A percentile compares a stretch with the other conserved stretches of the same genome.
Evolutionary conservation across 2,329 filamentous ascomycete genomes (phyloP).

Genomic region (Sporothrix phasma): DNA sequence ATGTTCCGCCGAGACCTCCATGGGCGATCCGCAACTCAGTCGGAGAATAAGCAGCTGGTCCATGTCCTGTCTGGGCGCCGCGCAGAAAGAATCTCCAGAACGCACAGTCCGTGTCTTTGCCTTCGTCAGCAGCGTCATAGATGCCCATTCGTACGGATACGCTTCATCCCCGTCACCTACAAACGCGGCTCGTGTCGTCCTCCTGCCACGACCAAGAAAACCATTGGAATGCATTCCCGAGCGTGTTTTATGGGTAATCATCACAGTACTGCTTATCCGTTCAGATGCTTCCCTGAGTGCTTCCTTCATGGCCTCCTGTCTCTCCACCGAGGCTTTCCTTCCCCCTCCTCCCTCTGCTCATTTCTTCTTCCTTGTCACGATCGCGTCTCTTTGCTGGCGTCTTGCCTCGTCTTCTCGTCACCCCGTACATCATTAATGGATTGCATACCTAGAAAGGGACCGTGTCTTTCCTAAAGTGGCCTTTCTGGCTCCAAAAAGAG

Average conservation of each 20-base stretch:
- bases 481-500: background rate
- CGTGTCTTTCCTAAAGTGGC: slow-evolving; percentile 1
- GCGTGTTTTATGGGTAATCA: background rate
- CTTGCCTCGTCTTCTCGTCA: background rate
- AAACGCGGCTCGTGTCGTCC: background rate
- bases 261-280: background rate
- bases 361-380: background rate
- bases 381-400: background rate
- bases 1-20: slow-evolving; percentile 8
- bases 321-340: too few relatives aligned
- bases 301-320: background rate
- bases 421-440: background rate
- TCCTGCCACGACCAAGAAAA: background rate
- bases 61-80: background rate
- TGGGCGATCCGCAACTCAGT: background rate
- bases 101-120: too few relatives aligned
- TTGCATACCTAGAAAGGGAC: background rate
- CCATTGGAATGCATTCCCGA: too few relatives aligned
- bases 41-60: background rate
- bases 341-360: background rate
- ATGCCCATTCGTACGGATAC: too few relatives aligned
- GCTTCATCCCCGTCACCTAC: too few relatives aligned
- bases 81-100: background rate
- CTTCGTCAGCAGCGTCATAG: background rate
- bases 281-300: background rate